These are phyloP conservation scores for Kondoa malvinella DNA, from an alignment of 768 basidiomycete species.

Conservation along the genomic window DNA sequence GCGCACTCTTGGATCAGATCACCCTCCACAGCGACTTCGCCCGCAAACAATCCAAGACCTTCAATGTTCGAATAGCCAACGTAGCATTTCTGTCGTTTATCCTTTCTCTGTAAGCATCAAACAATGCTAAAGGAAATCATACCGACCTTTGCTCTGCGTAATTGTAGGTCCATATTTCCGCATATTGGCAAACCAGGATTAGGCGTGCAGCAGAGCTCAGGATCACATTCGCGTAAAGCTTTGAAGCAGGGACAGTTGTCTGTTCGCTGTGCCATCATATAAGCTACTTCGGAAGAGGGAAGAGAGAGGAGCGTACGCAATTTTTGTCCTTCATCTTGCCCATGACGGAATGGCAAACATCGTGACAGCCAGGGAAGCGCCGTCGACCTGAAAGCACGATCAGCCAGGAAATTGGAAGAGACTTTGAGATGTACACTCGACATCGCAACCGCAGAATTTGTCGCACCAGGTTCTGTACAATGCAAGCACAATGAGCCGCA, in stretches of 20 bases:
- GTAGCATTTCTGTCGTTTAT: background rate
- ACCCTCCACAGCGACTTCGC: background rate
- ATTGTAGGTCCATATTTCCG: background rate
- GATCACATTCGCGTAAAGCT: background rate
- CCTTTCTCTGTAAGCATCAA: no score
- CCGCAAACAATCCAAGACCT: background rate
- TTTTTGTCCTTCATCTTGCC: background rate
- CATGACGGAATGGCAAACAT: background rate
- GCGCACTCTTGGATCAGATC: slow-evolving; percentile 5
- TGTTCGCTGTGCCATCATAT: background rate
- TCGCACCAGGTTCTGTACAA: slow-evolving; percentile 2
- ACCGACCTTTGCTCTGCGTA: background rate
- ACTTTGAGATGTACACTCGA: background rate
- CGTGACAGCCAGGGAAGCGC: background rate
- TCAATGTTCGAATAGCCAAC: background rate
- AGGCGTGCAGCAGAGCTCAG: background rate
- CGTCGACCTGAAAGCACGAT: background rate
- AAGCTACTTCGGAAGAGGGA: no score
- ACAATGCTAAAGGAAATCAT: no score
- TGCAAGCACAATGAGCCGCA: no score
- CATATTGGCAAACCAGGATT: background rate
- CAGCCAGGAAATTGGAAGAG: background rate
- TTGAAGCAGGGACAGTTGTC: background rate
- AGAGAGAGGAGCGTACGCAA: no score
- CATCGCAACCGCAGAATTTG: slow-evolving; percentile 5